Evolutionary conservation across 306 rosid species (phyloP), one percentile per base, ranked within the genome.

Genomic region (Bauhinia variegata): DNA sequence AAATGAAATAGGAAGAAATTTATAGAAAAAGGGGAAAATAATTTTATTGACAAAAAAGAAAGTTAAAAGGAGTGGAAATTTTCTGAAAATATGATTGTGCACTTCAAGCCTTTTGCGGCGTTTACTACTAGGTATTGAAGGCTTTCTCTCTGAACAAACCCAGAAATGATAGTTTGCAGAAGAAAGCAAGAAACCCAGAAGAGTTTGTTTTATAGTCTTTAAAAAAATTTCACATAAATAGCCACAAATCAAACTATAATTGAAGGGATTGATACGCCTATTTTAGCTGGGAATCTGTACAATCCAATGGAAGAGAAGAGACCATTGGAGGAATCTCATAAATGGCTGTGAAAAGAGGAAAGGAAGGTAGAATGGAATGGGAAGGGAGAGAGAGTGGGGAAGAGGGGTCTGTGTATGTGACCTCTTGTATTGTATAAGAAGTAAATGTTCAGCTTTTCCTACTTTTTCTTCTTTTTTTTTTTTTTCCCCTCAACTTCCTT

Each of bases 261-360:
- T 75, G 77, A 63, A 66, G 73, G 50, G 77, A 85, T 88, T 88
- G 79, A 74, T 86, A 80, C 62, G 80, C 66, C 84, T 79, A 19
- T 79, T 70, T 13, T 60, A 73, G 51, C 70, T 81, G 69, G 78
- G 73, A 80, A 72, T 74, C 76, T 76, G 84, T 64, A 79, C 76
- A 90, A 86, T 83, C 82, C 83, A 88, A 86, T 77, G 80, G 99
- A 85, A 88, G 79, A 73, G 86, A 88, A 80, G 82, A 80, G 83
- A 78, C 68, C 82, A 86, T 73, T 81, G 72, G 60, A 83, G 90
- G 95, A 90, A 90, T 95, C 89, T 86, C 84, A 81, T 17, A 86
- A 90, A 86, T 84, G 86, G 84, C 70, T 85, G 88, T 85, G 82
- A 74, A 83, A 89, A 87, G 85, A 75, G 84, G 80, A 75, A 89